Conservation (phyloP, 2,329 filamentous ascomycete genomes). For the Cordyceps farinosa region DNA sequence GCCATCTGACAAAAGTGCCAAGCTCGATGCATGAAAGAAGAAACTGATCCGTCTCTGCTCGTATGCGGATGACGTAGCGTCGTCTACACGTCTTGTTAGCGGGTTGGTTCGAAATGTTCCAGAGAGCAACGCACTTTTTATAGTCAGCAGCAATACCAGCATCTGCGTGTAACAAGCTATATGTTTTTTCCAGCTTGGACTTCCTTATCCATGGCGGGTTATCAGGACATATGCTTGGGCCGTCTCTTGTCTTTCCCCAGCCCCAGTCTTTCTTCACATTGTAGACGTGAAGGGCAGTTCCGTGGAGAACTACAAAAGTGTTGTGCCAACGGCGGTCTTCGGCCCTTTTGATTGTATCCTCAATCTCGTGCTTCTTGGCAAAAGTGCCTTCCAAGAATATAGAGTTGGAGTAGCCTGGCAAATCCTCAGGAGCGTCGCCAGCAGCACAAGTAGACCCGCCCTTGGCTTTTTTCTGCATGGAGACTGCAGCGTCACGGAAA, state of each 20-base stretch:
- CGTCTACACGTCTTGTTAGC: slow-evolving; percentile 36
- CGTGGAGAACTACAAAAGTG: slow-evolving; percentile 61
- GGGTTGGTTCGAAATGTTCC: background rate
- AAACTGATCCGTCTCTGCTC: slow-evolving; percentile 71
- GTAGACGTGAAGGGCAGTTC: slow-evolving; percentile 65
- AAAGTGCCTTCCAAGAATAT: slow-evolving; percentile 56
- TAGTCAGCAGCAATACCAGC: slow-evolving; percentile 72
- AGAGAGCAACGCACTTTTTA: slow-evolving; percentile 52
- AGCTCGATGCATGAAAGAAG: slow-evolving; percentile 63
- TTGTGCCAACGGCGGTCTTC: slow-evolving; percentile 62
- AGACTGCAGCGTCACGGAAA: background rate
- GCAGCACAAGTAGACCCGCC: slow-evolving; percentile 3
- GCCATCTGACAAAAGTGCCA: slow-evolving; percentile 63
- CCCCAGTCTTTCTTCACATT: slow-evolving; percentile 57
- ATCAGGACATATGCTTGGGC: slow-evolving; percentile 47
- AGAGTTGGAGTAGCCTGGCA: slow-evolving; percentile 56
- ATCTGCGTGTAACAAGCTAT: slow-evolving; percentile 71
- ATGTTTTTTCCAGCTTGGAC: slow-evolving; percentile 60
- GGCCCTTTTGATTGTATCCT: slow-evolving; percentile 60
- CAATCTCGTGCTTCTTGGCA: slow-evolving; percentile 62
- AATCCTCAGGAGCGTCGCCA: slow-evolving; percentile 39
- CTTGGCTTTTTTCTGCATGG: background rate
- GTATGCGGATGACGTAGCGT: slow-evolving; percentile 66
- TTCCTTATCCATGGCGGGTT: slow-evolving; percentile 50
- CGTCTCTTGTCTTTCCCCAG: slow-evolving; percentile 45